These are phyloP conservation scores for Pyrus communis DNA, from an alignment of 306 rosid species.

Conservation along the genomic window DNA sequence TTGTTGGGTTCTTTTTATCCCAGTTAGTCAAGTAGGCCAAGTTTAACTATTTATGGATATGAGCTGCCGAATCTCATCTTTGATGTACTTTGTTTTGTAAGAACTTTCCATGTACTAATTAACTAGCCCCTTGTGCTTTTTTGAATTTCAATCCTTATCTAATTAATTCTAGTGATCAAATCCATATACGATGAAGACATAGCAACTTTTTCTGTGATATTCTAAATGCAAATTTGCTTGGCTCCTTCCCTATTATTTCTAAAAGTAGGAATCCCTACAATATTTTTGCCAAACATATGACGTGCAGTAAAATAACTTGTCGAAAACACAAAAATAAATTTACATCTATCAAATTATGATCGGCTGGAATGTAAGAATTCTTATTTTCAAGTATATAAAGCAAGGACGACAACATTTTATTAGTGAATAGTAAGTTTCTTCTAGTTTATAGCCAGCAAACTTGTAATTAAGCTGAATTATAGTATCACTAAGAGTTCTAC, in stretches of 20 bases:
- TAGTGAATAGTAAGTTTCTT: background rate
- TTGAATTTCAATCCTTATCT: background rate
- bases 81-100: background rate
- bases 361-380: too few relatives aligned
- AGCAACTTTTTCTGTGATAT: background rate
- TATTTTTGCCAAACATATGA: too few relatives aligned
- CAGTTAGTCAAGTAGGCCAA: background rate
- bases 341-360: too few relatives aligned
- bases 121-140: background rate
- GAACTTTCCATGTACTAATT: background rate
- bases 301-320: too few relatives aligned
- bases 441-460: background rate
- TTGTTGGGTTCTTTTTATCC: constrained; percentile 28
- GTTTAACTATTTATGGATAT: background rate
- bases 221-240: background rate
- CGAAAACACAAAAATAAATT: too few relatives aligned
- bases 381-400: too few relatives aligned
- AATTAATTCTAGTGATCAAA: background rate
- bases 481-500: background rate
- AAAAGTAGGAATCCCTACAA: background rate
- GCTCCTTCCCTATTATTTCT: background rate
- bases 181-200: background rate
- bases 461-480: background rate
- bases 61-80: background rate
- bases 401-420: background rate